Evolutionary conservation across 2,329 filamentous ascomycete species (phyloP), one percentile per base, ranked within the genome.

Genomic region (Arthrinium puccinioides): DNA sequence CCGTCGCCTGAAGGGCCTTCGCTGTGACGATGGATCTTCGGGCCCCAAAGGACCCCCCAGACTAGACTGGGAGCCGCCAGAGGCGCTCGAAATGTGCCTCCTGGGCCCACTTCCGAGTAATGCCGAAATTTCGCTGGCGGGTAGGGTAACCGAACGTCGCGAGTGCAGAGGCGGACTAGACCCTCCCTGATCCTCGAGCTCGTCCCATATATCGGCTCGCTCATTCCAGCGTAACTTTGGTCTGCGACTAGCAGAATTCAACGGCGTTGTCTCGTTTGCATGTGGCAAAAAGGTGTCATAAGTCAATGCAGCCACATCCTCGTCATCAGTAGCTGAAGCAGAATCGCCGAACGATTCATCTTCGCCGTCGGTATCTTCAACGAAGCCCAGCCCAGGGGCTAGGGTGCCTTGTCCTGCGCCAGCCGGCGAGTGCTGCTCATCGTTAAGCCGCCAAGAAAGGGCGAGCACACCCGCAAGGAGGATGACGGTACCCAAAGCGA

Each of bases 401-500:
- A 96, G 71, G 1, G 80, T 79, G 1, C 84, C 87, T 55, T 80
- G 74, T 2, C 74, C 69, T 32, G 74, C 72, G 13, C 35, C 20
- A 21, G 63, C 72, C 3, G 74, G 79, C 27, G 69, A 71, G 47
- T 72, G 76, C 50, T 82, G 80, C 47, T 84, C 82, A 52, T 90
- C 85, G 56, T 85, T 87, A 39, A 98, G 73, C 42, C 92, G 82
- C 90, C 92, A 97, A 23, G 89, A 96, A 4, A 98, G 70, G 27
- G 88, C 88, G 13, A 97, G 70, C 2, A 98, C 92, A 29, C 92
- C 92, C 0, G 80, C 79, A 1, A 98, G 74, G 14, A 98, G 70
- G 37, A 98, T 84, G 21, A 80, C 70, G 1, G 90, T 97, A 9
- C 92, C 92, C 2, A 98, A 61, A 0, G 88, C 78, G 44, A 97